Percentiles rank a stretch among this genome's conserved stretches.
Evolutionary conservation across 1,139 yeast genomes (phyloP).

Genomic region (Pichia sp.): DNA sequence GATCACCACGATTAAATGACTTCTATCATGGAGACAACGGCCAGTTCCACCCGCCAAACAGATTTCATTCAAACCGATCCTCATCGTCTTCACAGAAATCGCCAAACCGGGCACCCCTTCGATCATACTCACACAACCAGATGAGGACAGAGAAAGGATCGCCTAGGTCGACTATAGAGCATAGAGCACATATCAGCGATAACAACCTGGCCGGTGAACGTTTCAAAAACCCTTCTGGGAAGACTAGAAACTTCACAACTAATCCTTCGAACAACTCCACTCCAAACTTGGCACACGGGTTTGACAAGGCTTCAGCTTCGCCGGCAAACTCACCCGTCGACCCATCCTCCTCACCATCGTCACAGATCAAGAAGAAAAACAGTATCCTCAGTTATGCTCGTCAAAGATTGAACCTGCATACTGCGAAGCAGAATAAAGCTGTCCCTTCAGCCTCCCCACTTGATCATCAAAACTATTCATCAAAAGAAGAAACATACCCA

Average conservation of each 20-base stretch:
- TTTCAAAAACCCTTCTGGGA: not conserved
- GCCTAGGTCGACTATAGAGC: not conserved
- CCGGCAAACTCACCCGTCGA: not conserved
- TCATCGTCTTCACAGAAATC: not conserved
- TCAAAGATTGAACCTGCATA: constrained; percentile 1
- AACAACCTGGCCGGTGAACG: not conserved
- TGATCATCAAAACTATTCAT: not conserved
- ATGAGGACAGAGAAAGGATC: not conserved
- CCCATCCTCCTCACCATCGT: not conserved
- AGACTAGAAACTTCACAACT: constrained; percentile 26
- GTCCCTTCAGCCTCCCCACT: not conserved
- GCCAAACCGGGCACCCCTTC: not conserved
- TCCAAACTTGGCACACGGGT: constrained; percentile 6
- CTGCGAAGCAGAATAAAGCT: not conserved
- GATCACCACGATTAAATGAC: constrained; percentile 7
- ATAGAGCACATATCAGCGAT: not conserved
- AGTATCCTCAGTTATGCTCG: constrained; percentile 9
- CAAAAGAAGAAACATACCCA: not conserved
- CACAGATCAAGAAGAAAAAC: constrained; percentile 1
- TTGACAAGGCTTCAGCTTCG: not conserved
- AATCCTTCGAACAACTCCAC: constrained; percentile 15
- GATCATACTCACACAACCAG: constrained; percentile 8
- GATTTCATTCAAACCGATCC: constrained; percentile 6
- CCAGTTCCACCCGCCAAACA: constrained; percentile 10
- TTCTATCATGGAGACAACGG: not conserved